Evolutionary conservation across 2,329 filamentous ascomycete genomes (phyloP), one percentile per base, ranked within the genome.

Genomic region (Alternaria conjuncta): DNA sequence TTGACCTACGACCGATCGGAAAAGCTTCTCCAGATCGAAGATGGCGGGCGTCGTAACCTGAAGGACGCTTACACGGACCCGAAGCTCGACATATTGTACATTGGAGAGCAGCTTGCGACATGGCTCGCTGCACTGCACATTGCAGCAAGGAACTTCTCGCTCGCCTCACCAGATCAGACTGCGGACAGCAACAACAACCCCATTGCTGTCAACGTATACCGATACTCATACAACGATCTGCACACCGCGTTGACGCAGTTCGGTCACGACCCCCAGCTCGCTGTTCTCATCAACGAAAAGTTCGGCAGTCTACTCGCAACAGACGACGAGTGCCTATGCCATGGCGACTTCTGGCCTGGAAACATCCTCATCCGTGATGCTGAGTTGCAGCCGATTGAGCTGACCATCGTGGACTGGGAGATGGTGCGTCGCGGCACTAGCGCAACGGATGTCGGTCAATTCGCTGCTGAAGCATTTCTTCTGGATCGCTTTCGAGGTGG

Each of bases 331-430:
- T 77, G 73, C 41, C 49, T 81, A 0, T 80, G 78, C 36, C 78
- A 81, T 50, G 80, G 79, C 21, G 78, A 81, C 53, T 81, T 80
- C 58, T 81, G 79, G 79, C 76, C 79, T 2, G 78, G 78, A 0
- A 81, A 81, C 28, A 68, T 81, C 1, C 64, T 81, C 8, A 68
- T 81, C 6, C 65, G 60, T 15, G 18, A 6, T 5, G 2, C 1
- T n/a, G 45, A 41, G 6, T 21, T 41, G 3, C 41, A 53, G 10
- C 5, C 63, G 0, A 26, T 57, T 4, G 55, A 65, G 5, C 50
- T 80, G 6, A 80, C 75, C 1, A 51, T 82, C 10, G 73, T 78
- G 9, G 78, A 82, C 45, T 82, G 78, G 78, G 78, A 81, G 53
- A 75, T 78, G 55, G 68, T 68, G 1, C 69, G 79, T 3, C 66